Evolutionary conservation across 768 basidiomycete genomes (phyloP).

Genomic region (Lactifluus pinguis): DNA sequence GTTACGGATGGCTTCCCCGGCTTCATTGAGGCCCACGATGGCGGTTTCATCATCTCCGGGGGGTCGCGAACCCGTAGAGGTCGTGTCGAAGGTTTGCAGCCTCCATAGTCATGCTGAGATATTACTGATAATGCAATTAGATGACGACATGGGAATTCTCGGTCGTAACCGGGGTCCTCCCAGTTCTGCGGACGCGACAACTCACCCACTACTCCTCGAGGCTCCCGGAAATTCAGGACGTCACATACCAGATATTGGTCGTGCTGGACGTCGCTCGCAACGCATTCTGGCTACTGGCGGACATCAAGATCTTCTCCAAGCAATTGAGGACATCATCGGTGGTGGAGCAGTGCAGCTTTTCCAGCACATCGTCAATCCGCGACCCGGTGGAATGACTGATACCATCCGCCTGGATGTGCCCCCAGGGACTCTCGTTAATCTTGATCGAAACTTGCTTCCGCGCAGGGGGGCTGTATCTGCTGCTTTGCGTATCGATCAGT

Average conservation of each 20-base stretch:
- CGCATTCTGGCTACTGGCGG: conserved; percentile 37
- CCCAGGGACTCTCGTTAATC: conserved; percentile 49
- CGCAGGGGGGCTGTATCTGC: conserved; percentile 40
- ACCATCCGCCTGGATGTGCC: conserved; percentile 74
- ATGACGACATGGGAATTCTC: conserved; percentile 54
- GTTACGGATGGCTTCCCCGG: conserved; percentile 20
- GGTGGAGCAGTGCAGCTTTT: conserved; percentile 75
- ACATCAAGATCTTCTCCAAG: conserved; percentile 52
- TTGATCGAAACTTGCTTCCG: conserved; percentile 46
- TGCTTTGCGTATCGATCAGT: conserved; percentile 55
- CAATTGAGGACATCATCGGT: conserved; percentile 75
- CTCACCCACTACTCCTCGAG: conserved; percentile 77
- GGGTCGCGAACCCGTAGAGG: conserved; percentile 14
- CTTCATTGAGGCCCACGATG: conserved; percentile 17
- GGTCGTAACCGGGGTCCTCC: conserved; percentile 48
- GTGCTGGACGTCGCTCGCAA: conserved; percentile 32
- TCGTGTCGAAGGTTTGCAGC: conserved; percentile 14
- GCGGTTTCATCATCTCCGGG: conserved; percentile 16
- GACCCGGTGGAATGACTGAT: conserved; percentile 44
- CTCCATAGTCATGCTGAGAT: not conserved
- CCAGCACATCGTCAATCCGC: conserved; percentile 67
- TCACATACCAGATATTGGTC: conserved; percentile 35
- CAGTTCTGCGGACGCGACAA: conserved; percentile 56
- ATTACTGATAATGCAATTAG: conserved; percentile 17
- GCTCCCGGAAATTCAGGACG: conserved; percentile 39